Evolutionary conservation across 768 basidiomycete genomes (phyloP), one percentile per base, ranked within the genome.

Genomic region (Suillus weaverae): DNA sequence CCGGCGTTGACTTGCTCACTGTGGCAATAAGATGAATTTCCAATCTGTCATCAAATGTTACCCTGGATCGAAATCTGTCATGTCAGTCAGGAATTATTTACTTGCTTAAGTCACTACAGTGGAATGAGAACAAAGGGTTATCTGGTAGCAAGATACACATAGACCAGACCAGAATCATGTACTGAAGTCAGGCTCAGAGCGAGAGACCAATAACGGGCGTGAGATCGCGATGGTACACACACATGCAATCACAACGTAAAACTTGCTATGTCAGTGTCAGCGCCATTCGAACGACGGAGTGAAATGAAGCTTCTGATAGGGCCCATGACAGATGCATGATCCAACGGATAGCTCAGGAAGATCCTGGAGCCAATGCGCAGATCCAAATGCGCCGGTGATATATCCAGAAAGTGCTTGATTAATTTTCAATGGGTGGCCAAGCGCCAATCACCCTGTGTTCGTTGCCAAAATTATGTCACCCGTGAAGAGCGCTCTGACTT

Each of bases 401-500:
- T 36, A 9, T 36, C 36, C 36, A 36, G 9, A 36, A 36, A 9
- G 36, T 9, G 36, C 9, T 6, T 1, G 10, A 36, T 36, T 36
- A 36, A 36, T 36, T 36, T 36, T 1, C 36, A 36, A 36, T 36
- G 9, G 36, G 10, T 36, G 36, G 2, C 2, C 36, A 26, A 26
- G 26, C 26, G 26, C 26, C 26, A 26, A 26, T 26, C 26, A 26
- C 26, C 10, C 36, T 2, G 10, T 9, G 36, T 36, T 36, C 2
- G 8, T 11, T 36, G 26, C 36, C 8, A 36, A 36, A 44, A 16
- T 14, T 22, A 9, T n/a, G n/a, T 55, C 36, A n/a, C 26, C 2
- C 4, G 26, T 4, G 30, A n/a, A 39, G 22, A 33, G n/a, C 50
- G 44, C 22, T 32, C 32, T 10, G 2, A 72, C 83, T n/a, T 68